These are phyloP conservation scores for Leccinum disarticulatum DNA, from an alignment of 768 basidiomycete genomes.

Conservation along the genomic window DNA sequence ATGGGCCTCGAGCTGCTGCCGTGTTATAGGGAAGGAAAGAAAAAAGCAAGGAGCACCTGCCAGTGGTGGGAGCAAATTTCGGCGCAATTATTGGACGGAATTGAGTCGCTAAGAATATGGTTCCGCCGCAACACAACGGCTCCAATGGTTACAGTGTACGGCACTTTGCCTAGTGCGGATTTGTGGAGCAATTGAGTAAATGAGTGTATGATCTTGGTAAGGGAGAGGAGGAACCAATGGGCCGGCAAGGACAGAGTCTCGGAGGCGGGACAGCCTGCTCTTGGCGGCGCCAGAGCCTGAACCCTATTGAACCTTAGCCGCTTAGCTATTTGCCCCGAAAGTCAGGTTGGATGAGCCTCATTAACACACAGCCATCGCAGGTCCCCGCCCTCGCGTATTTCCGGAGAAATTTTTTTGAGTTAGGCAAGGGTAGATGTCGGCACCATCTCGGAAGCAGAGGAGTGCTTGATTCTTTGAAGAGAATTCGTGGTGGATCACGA, in stretches of 20 bases:
- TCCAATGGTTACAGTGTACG: slow-evolving; percentile 30
- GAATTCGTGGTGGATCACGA: slow-evolving; percentile 4
- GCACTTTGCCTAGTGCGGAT: slow-evolving; percentile 26
- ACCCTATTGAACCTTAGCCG: slow-evolving; percentile 31
- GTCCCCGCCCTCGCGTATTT: slow-evolving; percentile 40
- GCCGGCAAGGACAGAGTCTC: slow-evolving; percentile 14
- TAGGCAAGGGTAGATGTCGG: slow-evolving; percentile 17
- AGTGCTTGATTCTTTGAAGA: not conserved
- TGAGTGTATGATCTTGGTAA: slow-evolving; percentile 25
- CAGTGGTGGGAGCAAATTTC: slow-evolving; percentile 31
- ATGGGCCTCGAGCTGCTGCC: slow-evolving; percentile 19
- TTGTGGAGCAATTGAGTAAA: slow-evolving; percentile 26
- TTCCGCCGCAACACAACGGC: slow-evolving; percentile 36
- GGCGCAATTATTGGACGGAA: slow-evolving; percentile 36
- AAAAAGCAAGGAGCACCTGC: slow-evolving; percentile 28
- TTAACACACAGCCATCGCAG: slow-evolving; percentile 39
- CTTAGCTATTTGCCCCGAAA: slow-evolving; percentile 35
- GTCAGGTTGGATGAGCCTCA: slow-evolving; percentile 31
- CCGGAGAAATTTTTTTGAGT: slow-evolving; percentile 35
- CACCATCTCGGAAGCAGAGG: slow-evolving; percentile 8
- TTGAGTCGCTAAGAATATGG: slow-evolving; percentile 38
- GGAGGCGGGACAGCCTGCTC: slow-evolving; percentile 23
- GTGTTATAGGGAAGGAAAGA: slow-evolving; percentile 31
- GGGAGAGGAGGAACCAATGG: slow-evolving; percentile 6
- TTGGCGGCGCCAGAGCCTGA: slow-evolving; percentile 31